Evolutionary conservation across 2,329 filamentous ascomycete species (phyloP).

Genomic region (Xylariomycetidae sp.): DNA sequence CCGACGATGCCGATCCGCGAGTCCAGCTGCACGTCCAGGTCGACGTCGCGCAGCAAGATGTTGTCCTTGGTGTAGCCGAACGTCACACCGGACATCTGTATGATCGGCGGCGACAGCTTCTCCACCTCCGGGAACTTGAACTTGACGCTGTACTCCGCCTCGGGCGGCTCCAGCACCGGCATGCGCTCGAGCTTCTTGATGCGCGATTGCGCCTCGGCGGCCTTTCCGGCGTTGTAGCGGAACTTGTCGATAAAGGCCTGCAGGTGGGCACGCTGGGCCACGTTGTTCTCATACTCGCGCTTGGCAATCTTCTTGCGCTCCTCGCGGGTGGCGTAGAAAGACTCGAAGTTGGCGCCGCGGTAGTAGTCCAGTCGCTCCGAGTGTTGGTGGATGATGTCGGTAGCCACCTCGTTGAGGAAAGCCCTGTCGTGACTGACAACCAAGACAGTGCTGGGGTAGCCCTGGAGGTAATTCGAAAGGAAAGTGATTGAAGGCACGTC

Average conservation of each 20-base stretch:
- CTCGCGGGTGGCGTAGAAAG: constrained; percentile 95
- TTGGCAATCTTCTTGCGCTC: constrained; percentile 95
- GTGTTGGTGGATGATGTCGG: constrained; percentile 97
- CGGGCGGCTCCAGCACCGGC: constrained; percentile 83
- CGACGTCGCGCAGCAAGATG: constrained; percentile 75
- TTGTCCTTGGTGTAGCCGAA: constrained; percentile 85
- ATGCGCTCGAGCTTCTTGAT: constrained; percentile 99
- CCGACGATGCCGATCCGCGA: constrained; percentile 99
- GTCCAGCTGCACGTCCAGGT: constrained; percentile 94
- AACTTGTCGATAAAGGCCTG: constrained; percentile 99
- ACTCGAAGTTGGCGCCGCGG: constrained; percentile 93
- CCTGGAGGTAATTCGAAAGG: constrained; percentile 89
- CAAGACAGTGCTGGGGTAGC: constrained; percentile 88
- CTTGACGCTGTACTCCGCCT: constrained; percentile 90
- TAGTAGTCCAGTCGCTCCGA: constrained; percentile 98
- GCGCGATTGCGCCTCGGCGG: constrained; percentile 92
- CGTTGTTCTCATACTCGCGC: constrained; percentile 97
- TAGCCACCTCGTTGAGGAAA: constrained; percentile 98
- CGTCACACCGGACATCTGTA: constrained; percentile 89
- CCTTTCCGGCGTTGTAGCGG: constrained; percentile 97
- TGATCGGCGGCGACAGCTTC: constrained; percentile 93
- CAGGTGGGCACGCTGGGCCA: constrained; percentile 86
- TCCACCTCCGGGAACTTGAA: constrained; percentile 98
- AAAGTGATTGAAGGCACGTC: constrained; percentile 99
- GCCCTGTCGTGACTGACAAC: constrained; percentile 98